Evolutionary conservation across 495 filamentous ascomycete genomes (phyloP), one percentile per base, ranked within the genome.

Genomic region (Corynascus novoguineensis): DNA sequence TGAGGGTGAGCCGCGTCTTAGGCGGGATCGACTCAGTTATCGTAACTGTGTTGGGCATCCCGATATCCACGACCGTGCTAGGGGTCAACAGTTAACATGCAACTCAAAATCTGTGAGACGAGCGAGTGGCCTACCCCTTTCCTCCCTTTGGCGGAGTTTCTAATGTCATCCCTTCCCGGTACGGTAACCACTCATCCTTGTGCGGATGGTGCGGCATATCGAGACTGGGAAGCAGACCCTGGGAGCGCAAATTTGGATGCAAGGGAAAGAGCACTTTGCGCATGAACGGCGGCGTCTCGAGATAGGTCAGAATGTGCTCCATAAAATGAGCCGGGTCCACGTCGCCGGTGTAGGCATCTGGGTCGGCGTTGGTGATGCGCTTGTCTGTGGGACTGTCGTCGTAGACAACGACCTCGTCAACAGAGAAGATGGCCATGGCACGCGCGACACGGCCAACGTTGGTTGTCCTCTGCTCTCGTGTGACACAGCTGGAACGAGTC

Each of bases 121-220:
- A n/a, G n/a, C 15, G 2, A 24, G 19, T 8, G 41, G 25, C 68
- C 50, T 60, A 72, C 55, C 71, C 73, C 24, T 73, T 71, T 15
- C 71, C 74, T n/a, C 53, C 59, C 46, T 66, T 66, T 5, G 74
- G 64, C 14, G 45, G 56, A 19, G 49, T 59, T 1, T 71, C 59
- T 12, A 81, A 53, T 0, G 83, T 83, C 40, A 90, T 77, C 19
- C 86, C 88, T 64, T 90, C 87, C 19, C 88, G 80, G 65, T 87
- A 91, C 27, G 74, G 75, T 50, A 85, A 81, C 81, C 82, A 86
- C 57, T 88, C 86, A 25, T 82, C 72, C 40, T 71, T 71, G 55
- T 82, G 78, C 6, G 86, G 73, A 65, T 91, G 88, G 61, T 88
- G 85, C 19, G 88, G 88, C 75, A 91, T 86, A 62, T 90, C 87